Evolutionary conservation across 2,329 filamentous ascomycete species (phyloP), one percentile per base, ranked within the genome.

Genomic region (Neofusicoccum sp.): DNA sequence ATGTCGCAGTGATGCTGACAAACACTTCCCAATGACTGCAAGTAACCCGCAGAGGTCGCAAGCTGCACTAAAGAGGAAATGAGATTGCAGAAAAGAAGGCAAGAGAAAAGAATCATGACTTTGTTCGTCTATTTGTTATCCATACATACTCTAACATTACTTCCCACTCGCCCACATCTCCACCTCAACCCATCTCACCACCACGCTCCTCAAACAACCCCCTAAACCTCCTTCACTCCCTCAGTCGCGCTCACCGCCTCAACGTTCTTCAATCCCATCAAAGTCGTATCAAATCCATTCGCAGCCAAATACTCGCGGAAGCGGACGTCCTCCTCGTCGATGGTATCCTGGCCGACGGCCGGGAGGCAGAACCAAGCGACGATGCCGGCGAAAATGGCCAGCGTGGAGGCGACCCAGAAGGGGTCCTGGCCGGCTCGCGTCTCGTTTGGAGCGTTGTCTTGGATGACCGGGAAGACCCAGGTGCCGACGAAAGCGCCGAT

Each of bases 401-500:
- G 75, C 26, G 84, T 80, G 40, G 87, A 89, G 1, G 87, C 88
- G n/a, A 97, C 90, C 74, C 87, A 96, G 78, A 96, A 97, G 0
- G 92, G 92, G 66, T 96, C 91, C 71, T 96, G 91, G 0, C 90
- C 90, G 4, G 82, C 80, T 20, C 84, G 71, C 20, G 71, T 68
- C 34, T 64, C 57, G 53, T 73, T 71, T n/a, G 69, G 65, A 2
- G 72, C 73, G 30, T 69, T 68, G 30, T 68, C 72, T 60, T 76
- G 81, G 20, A 83, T 76, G 62, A 91, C 84, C 0, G 89, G 88
- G 70, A 95, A 91, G 11, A 95, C 86, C 68, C 90, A 93, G 1
- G 89, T 91, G 8, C 93, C 93, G 7, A 96, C 86, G 67, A 96
- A 96, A 2, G 91, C 93, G 53, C 88, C 88, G 38, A 92, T 83